phyloP scores from a whole-genome alignment of 78 protist genomes.

The slime mould (Dictyostelium discoideum) region DNA sequence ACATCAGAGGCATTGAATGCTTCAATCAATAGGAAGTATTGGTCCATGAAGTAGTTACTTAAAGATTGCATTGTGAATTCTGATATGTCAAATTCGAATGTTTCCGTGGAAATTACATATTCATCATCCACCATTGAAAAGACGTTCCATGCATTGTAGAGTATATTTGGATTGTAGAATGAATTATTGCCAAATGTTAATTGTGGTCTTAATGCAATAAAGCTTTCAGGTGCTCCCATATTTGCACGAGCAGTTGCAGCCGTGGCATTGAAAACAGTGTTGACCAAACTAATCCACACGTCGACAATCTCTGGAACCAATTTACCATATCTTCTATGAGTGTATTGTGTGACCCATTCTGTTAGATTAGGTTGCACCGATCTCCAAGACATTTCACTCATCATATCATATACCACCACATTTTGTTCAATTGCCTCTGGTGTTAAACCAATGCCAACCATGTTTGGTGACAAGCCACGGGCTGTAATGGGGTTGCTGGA shows the following conservation, averaged over 20 bases:
- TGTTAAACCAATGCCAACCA: constrained; percentile 89
- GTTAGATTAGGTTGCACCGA: constrained; percentile 29
- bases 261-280: constrained; percentile 37
- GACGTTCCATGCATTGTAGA: constrained; percentile 21
- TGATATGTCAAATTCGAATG: constrained; percentile 29
- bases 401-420: constrained; percentile 78
- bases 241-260: background rate
- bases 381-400: constrained; percentile 88
- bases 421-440: constrained; percentile 91
- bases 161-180: background rate
- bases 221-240: constrained; percentile 4
- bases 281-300: background rate
- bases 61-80: constrained; percentile 58
- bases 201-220: constrained; percentile 22
- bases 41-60: constrained; percentile 11
- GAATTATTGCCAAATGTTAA: background rate
- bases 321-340: constrained; percentile 79
- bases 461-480: background rate
- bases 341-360: constrained; percentile 74
- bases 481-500: constrained; percentile 58
- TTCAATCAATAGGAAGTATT: background rate
- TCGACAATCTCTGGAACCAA: background rate
- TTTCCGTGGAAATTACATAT: background rate
- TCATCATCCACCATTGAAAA: constrained; percentile 4
- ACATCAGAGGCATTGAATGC: background rate